These are phyloP conservation scores for Paramyrothecium sp. DNA, from an alignment of 2,329 filamentous ascomycete species.

Conservation along the genomic window DNA sequence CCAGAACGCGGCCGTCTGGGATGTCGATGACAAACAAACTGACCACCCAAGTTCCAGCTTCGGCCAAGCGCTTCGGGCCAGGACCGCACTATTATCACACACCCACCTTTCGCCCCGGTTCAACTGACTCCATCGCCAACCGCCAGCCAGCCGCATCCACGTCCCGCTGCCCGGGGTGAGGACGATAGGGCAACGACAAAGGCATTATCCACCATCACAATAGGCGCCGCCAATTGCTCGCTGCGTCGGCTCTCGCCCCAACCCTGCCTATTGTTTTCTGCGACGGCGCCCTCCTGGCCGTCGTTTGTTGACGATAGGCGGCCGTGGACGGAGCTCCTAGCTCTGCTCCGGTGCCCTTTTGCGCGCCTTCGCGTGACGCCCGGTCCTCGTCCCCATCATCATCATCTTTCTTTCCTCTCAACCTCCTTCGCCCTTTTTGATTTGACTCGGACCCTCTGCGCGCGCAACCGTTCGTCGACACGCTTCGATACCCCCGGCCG, in stretches of 20 bases:
- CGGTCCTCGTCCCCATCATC: neutral
- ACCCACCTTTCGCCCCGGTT: neutral
- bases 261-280: neutral
- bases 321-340: constrained; percentile 1
- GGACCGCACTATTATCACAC: neutral
- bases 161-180: too few species aligned
- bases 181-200: neutral
- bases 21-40: neutral
- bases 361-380: neutral
- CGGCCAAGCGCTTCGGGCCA: neutral
- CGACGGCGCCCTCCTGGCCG: neutral
- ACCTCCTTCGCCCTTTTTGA: neutral
- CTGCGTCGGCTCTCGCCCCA: neutral
- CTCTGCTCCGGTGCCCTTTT: constrained; percentile 2
- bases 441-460: neutral
- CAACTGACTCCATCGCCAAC: neutral
- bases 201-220: neutral
- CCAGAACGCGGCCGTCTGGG: neutral
- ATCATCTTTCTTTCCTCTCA: neutral
- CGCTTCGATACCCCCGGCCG: neutral
- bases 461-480: neutral
- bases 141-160: neutral
- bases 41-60: too few species aligned
- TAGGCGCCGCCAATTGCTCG: neutral
- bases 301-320: neutral